Percentiles rank a stretch among this genome's conserved stretches.
These are phyloP conservation scores for Penicillium chermesinum DNA, from an alignment of 495 filamentous ascomycete species.

Conservation along the genomic window DNA sequence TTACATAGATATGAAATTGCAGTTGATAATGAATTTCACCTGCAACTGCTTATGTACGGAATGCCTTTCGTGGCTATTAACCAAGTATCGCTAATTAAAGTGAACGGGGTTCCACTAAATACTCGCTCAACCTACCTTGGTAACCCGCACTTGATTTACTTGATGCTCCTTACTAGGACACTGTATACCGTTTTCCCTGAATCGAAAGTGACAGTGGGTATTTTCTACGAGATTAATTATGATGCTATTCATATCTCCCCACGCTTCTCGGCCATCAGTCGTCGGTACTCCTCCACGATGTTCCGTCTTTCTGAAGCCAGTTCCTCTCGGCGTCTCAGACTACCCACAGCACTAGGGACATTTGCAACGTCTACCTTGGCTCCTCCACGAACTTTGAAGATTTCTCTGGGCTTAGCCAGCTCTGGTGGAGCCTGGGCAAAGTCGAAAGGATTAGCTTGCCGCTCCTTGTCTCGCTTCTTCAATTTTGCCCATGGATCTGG, in stretches of 20 bases:
- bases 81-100: too few species aligned
- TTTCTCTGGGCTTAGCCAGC: constrained; percentile 61
- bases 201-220: too few species aligned
- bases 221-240: constrained; percentile 1
- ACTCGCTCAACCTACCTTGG: too few species aligned
- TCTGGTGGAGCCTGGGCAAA: constrained; percentile 77
- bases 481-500: constrained; percentile 82
- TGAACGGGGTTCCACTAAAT: too few species aligned
- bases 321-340: constrained; percentile 77
- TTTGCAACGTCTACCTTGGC: constrained; percentile 67
- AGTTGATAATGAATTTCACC: constrained; percentile 13
- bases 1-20: constrained; percentile 27
- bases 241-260: not conserved
- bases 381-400: constrained; percentile 62
- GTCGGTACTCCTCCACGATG: constrained; percentile 77
- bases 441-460: constrained; percentile 59
- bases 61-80: too few species aligned
- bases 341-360: constrained; percentile 71
- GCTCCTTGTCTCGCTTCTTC: constrained; percentile 53
- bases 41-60: constrained; percentile 21
- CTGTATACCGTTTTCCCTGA: too few species aligned
- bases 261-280: constrained; percentile 68
- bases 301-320: constrained; percentile 66
- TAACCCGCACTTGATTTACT: too few species aligned
- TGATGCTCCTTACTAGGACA: too few species aligned